phyloP scores from a whole-genome alignment of 352 stramenopile species.

The Globisporangium acanthophoron region DNA sequence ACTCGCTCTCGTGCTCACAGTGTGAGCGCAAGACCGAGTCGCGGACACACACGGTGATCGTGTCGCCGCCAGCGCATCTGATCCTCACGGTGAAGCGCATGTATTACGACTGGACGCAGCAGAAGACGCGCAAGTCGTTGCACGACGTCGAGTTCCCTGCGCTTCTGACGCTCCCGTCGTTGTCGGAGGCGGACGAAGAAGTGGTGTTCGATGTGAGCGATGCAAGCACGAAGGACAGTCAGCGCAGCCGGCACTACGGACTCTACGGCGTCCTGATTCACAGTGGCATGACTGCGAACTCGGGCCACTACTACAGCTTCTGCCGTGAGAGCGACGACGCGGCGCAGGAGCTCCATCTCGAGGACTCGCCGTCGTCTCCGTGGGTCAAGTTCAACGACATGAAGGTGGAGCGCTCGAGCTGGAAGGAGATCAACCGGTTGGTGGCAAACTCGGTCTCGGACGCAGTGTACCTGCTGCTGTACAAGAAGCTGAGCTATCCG shows the following conservation, averaged over 20 bases:
- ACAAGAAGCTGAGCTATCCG: slow-evolving; percentile 79
- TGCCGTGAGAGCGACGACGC: slow-evolving; percentile 75
- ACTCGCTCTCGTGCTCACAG: slow-evolving; percentile 61
- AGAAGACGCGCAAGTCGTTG: slow-evolving; percentile 85
- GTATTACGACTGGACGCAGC: slow-evolving; percentile 86
- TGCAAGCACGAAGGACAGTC: slow-evolving; percentile 12
- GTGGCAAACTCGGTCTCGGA: slow-evolving; percentile 81
- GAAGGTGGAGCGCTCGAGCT: slow-evolving; percentile 73
- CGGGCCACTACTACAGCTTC: slow-evolving; percentile 90
- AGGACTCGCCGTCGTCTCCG: slow-evolving; percentile 70
- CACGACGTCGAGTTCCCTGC: slow-evolving; percentile 78
- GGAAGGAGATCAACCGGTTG: slow-evolving; percentile 75
- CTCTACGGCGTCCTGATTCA: slow-evolving; percentile 89
- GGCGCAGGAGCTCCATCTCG: slow-evolving; percentile 64
- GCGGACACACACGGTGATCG: slow-evolving; percentile 73
- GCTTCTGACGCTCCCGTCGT: slow-evolving; percentile 55
- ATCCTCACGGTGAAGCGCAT: slow-evolving; percentile 89
- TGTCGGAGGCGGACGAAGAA: slow-evolving; percentile 57
- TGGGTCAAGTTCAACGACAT: slow-evolving; percentile 92
- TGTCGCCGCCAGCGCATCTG: slow-evolving; percentile 71
- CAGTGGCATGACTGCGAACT: slow-evolving; percentile 85
- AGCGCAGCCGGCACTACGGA: slow-evolving; percentile 65
- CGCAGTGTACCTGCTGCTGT: slow-evolving; percentile 86
- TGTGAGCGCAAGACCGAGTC: slow-evolving; percentile 80
- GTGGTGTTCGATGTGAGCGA: slow-evolving; percentile 19